phyloP scores from a whole-genome alignment of 495 filamentous ascomycete genomes.

The Aspergillus bertholletiae region DNA sequence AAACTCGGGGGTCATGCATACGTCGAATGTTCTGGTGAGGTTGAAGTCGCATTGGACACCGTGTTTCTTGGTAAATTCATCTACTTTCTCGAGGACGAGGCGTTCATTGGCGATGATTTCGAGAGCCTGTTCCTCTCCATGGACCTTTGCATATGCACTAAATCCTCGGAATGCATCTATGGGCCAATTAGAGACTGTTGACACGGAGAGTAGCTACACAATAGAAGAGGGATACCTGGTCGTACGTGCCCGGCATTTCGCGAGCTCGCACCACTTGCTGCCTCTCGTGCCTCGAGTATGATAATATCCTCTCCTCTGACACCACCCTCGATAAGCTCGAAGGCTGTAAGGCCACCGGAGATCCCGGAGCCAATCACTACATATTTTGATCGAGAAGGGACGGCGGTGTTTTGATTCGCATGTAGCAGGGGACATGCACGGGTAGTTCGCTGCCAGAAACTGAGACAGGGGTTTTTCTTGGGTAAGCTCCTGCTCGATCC shows the following conservation, averaged over 20 bases:
- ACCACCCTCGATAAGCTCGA: slow-evolving; percentile 22
- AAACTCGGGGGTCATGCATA: slow-evolving; percentile 30
- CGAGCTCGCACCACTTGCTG: slow-evolving; percentile 27
- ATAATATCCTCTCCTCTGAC: slow-evolving; percentile 21
- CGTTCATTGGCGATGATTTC: slow-evolving; percentile 28
- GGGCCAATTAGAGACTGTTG: neutral
- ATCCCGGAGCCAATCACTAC: slow-evolving; percentile 29
- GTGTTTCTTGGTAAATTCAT: slow-evolving; percentile 24
- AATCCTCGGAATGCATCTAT: slow-evolving; percentile 32
- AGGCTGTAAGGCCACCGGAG: slow-evolving; percentile 24
- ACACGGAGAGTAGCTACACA: neutral
- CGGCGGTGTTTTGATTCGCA: slow-evolving; percentile 10
- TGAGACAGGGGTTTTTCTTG: slow-evolving; percentile 20
- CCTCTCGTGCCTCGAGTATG: slow-evolving; percentile 31
- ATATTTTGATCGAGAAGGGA: slow-evolving; percentile 18
- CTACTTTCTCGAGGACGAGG: slow-evolving; percentile 22
- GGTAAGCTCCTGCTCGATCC: slow-evolving; percentile 16
- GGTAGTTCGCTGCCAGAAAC: slow-evolving; percentile 34
- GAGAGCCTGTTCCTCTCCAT: slow-evolving; percentile 27
- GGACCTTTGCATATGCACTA: slow-evolving; percentile 27
- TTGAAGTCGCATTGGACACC: slow-evolving; percentile 28
- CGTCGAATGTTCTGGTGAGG: slow-evolving; percentile 26
- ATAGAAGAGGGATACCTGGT: slow-evolving; percentile 19
- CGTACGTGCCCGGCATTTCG: slow-evolving; percentile 33
- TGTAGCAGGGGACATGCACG: slow-evolving; percentile 22